These are phyloP conservation scores for Exophiala xenobiotica DNA, from an alignment of 2,329 filamentous ascomycete genomes.

Conservation along the genomic window DNA sequence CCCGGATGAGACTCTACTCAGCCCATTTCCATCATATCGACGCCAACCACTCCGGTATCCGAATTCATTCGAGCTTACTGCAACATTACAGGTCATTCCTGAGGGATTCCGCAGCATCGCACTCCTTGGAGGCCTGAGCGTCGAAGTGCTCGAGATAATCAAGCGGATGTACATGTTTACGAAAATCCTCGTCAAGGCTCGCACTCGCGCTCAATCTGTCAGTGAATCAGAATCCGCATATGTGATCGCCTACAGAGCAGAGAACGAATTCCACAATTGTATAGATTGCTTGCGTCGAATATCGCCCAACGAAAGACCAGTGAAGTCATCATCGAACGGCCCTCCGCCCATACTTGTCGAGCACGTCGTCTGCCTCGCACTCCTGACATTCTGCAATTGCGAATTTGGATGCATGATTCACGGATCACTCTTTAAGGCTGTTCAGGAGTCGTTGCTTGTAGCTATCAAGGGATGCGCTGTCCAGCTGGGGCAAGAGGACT, in stretches of 20 bases:
- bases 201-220: background rate
- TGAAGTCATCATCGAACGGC: background rate
- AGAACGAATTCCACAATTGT: slow-evolving; percentile 12
- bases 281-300: slow-evolving; percentile 12
- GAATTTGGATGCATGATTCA: slow-evolving; percentile 2
- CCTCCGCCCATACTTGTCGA: background rate
- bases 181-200: slow-evolving; percentile 2
- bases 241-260: slow-evolving; percentile 7
- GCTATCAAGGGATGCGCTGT: background rate
- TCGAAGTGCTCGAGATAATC: slow-evolving; percentile 5
- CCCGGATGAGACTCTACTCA: background rate
- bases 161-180: slow-evolving; percentile 1
- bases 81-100: background rate
- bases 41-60: slow-evolving; percentile 4
- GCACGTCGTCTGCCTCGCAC: slow-evolving; percentile 10
- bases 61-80: background rate
- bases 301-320: background rate
- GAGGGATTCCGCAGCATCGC: background rate
- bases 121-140: slow-evolving; percentile 2
- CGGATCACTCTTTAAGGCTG: background rate
- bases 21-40: background rate
- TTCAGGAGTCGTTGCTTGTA: background rate
- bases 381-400: slow-evolving; percentile 6
- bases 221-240: background rate
- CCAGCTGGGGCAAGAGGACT: background rate